Conservation (phyloP, 257 asterid genomes). For the Pogostemon cablin region DNA sequence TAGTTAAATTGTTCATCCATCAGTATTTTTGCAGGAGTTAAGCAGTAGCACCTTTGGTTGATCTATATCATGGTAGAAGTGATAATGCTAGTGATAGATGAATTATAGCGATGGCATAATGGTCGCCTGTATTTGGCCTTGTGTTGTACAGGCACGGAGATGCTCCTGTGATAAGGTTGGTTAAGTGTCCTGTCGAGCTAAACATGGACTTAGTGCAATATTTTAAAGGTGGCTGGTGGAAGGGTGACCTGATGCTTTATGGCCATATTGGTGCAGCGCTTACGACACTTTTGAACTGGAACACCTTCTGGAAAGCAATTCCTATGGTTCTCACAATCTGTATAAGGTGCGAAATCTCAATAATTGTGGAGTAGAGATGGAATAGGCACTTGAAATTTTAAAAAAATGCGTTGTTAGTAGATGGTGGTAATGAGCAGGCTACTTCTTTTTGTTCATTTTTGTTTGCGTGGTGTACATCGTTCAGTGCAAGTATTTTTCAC, state of each 20-base stretch:
- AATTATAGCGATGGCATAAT: constrained; percentile 65
- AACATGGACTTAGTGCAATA: background rate
- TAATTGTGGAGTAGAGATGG: too few species aligned
- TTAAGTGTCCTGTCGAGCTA: constrained; percentile 33
- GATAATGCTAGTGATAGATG: constrained; percentile 60
- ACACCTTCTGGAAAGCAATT: background rate
- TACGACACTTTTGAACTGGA: background rate
- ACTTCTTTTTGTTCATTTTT: too few species aligned
- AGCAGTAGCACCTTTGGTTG: constrained; percentile 48
- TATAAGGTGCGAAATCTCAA: too few species aligned
- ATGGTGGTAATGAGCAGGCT: too few species aligned
- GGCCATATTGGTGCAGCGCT: background rate
- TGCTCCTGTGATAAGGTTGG: constrained; percentile 44
- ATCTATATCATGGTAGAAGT: constrained; percentile 40
- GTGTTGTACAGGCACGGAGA: constrained; percentile 78
- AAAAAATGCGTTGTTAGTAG: too few species aligned
- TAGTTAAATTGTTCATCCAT: constrained; percentile 4
- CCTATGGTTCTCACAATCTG: too few species aligned
- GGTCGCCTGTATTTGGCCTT: constrained; percentile 78
- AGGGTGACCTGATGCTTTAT: constrained; percentile 3
- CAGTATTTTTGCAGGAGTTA: constrained; percentile 30
- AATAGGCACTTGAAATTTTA: too few species aligned
- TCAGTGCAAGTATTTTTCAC: too few species aligned
- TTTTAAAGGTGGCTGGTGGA: background rate
- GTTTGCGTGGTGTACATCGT: too few species aligned